Evolutionary conservation across 768 basidiomycete genomes (phyloP).

Genomic region (Tulasnella sp.): DNA sequence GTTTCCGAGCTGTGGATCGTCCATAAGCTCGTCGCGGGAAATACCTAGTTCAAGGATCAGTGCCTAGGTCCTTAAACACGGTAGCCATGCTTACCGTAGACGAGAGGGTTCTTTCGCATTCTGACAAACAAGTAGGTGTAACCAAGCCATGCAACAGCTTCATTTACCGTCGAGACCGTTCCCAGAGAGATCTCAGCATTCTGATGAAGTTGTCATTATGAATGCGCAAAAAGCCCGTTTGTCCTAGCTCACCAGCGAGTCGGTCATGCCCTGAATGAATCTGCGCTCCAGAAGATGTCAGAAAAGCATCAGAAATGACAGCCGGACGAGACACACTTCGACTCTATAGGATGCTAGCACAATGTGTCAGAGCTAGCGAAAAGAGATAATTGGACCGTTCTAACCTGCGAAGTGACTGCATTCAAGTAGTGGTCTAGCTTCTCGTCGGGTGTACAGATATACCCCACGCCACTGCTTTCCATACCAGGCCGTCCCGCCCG

Average conservation of each 20-base stretch:
- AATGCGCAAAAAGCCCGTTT: not conserved
- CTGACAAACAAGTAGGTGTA: slow-evolving; percentile 97
- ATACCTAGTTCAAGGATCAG: slow-evolving; percentile 59
- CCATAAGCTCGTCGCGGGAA: slow-evolving; percentile 61
- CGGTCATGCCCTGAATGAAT: slow-evolving; percentile 82
- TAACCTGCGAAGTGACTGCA: slow-evolving; percentile 81
- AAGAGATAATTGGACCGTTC: slow-evolving; percentile 36
- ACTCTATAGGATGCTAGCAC: slow-evolving; percentile 88
- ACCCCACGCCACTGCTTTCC: slow-evolving; percentile 93
- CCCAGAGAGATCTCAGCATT: slow-evolving; percentile 96
- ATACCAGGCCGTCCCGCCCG: slow-evolving; percentile 88
- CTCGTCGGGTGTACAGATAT: slow-evolving; percentile 93
- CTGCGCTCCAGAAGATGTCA: slow-evolving; percentile 40
- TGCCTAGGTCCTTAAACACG: not conserved
- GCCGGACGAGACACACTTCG: slow-evolving; percentile 61
- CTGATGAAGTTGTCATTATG: not conserved
- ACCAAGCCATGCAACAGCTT: slow-evolving; percentile 92
- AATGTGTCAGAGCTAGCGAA: slow-evolving; percentile 17
- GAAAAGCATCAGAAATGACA: not conserved
- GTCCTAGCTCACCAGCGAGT: slow-evolving; percentile 57
- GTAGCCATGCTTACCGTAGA: slow-evolving; percentile 63
- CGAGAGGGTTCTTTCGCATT: slow-evolving; percentile 87
- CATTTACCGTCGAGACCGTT: slow-evolving; percentile 82
- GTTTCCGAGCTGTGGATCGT: slow-evolving; percentile 74
- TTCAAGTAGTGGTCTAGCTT: slow-evolving; percentile 90